Percentiles rank a stretch among this genome's conserved stretches.
phyloP scores from a whole-genome alignment of 2,329 filamentous ascomycete genomes.

The Verticillium zaregamsianum region DNA sequence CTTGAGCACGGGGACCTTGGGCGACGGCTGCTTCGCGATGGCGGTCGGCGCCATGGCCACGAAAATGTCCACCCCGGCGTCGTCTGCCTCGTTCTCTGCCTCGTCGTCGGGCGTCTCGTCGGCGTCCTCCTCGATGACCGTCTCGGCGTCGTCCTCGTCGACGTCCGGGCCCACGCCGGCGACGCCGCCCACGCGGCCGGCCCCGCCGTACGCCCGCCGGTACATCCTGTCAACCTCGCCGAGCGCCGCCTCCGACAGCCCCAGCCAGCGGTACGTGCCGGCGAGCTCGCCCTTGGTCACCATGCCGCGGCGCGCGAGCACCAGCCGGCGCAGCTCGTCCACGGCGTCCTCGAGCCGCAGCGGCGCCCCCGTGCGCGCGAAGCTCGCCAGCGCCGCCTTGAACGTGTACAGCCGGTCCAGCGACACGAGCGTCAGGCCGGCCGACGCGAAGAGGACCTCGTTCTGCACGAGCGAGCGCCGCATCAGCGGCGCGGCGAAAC shows the following conservation, averaged over 20 bases:
- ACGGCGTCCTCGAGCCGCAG: slow-evolving; percentile 55
- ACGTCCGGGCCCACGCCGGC: slow-evolving; percentile 25
- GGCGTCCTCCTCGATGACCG: neutral
- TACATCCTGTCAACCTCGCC: slow-evolving; percentile 54
- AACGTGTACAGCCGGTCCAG: slow-evolving; percentile 62
- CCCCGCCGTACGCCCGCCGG: slow-evolving; percentile 50
- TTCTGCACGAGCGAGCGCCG: slow-evolving; percentile 55
- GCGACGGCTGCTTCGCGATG: slow-evolving; percentile 10
- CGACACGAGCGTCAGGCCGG: slow-evolving; percentile 54
- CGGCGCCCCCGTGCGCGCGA: slow-evolving; percentile 41
- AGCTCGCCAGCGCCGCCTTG: slow-evolving; percentile 55
- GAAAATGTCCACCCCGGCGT: slow-evolving; percentile 5
- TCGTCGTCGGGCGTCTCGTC: slow-evolving; percentile 3
- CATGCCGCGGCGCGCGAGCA: slow-evolving; percentile 47
- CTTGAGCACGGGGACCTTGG: slow-evolving; percentile 27
- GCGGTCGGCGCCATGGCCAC: slow-evolving; percentile 4
- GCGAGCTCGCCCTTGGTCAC: slow-evolving; percentile 47
- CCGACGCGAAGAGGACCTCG: slow-evolving; percentile 55
- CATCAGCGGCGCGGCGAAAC: slow-evolving; percentile 48
- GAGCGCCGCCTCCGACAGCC: slow-evolving; percentile 44
- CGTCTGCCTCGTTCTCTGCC: slow-evolving; percentile 1
- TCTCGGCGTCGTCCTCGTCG: slow-evolving; percentile 7
- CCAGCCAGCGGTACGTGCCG: slow-evolving; percentile 54
- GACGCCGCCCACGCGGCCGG: slow-evolving; percentile 40
- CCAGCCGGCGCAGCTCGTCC: slow-evolving; percentile 56